Percentiles rank a stretch among this genome's conserved stretches.
phyloP scores from a whole-genome alignment of 177 flowering plant species.

The Tripterygium wilfordii region DNA sequence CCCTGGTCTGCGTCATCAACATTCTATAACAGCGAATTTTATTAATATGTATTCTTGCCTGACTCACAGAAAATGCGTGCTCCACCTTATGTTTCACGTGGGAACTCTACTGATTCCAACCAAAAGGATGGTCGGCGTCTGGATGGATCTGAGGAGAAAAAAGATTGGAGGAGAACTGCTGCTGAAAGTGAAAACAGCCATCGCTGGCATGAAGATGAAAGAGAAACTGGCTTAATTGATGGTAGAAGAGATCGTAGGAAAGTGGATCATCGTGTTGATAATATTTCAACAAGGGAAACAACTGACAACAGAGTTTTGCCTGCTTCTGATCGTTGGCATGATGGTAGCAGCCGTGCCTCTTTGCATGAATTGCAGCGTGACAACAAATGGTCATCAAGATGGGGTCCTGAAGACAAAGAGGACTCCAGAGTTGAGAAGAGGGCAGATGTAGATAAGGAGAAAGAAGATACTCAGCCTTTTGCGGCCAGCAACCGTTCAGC shows the following conservation, averaged over 20 bases:
- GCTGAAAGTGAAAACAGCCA: slow-evolving; percentile 63
- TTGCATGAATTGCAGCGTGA: slow-evolving; percentile 73
- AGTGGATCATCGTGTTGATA: slow-evolving; percentile 70
- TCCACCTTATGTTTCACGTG: slow-evolving; percentile 44
- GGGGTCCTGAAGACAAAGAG: slow-evolving; percentile 99
- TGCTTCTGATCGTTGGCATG: slow-evolving; percentile 82
- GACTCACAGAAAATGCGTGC: slow-evolving; percentile 69
- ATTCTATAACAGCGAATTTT: too few relatives aligned
- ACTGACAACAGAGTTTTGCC: slow-evolving; percentile 48
- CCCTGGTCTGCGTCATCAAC: too few relatives aligned
- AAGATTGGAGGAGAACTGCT: slow-evolving; percentile 69
- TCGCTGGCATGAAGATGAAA: slow-evolving; percentile 98
- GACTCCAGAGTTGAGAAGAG: slow-evolving; percentile 70
- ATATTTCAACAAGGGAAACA: slow-evolving; percentile 37
- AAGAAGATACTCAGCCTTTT: slow-evolving; percentile 64
- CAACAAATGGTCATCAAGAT: slow-evolving; percentile 89
- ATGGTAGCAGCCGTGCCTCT: slow-evolving; percentile 50
- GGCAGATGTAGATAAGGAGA: slow-evolving; percentile 64
- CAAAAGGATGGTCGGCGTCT: slow-evolving; percentile 83
- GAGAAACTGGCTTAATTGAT: slow-evolving; percentile 85
- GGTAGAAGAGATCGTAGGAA: slow-evolving; percentile 85
- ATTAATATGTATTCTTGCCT: slow-evolving; percentile 4
- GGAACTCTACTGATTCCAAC: slow-evolving; percentile 45
- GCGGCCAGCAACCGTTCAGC: slow-evolving; percentile 33
- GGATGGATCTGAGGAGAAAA: slow-evolving; percentile 81